phyloP scores from a whole-genome alignment of 2,329 filamentous ascomycete species.

The Dactylellina leptospora region DNA sequence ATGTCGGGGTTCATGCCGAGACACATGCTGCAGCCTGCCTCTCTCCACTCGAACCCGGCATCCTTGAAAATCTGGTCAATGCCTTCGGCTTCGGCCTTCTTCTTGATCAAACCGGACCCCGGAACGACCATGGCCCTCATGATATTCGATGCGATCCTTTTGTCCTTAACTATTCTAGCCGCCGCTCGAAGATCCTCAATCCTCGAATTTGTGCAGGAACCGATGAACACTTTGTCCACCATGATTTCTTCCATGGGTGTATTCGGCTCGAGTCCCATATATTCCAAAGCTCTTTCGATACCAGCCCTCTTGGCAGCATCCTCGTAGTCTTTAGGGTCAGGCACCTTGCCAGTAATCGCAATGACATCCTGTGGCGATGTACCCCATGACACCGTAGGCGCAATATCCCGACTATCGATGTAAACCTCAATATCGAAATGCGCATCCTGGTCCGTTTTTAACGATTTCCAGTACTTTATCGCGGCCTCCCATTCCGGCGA shows the following conservation, averaged over 20 bases:
- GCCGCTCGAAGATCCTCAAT: constrained; percentile 94
- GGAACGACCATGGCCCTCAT: constrained; percentile 97
- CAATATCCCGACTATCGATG: constrained; percentile 90
- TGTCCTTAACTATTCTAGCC: constrained; percentile 84
- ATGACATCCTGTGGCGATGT: constrained; percentile 95
- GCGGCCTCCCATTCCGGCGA: constrained; percentile 91
- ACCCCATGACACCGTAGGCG: constrained; percentile 94
- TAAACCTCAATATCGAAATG: constrained; percentile 89
- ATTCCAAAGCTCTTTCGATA: constrained; percentile 84
- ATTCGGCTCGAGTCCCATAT: constrained; percentile 90
- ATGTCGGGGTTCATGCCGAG: constrained; percentile 99
- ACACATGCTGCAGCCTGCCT: constrained; percentile 99
- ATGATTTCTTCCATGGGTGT: constrained; percentile 90
- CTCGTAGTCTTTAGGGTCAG: constrained; percentile 85
- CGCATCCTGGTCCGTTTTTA: constrained; percentile 86
- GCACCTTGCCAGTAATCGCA: constrained; percentile 90
- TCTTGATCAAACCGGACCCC: constrained; percentile 92
- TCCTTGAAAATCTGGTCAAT: constrained; percentile 91
- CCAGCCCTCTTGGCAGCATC: constrained; percentile 81
- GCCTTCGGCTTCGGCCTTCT: constrained; percentile 87
- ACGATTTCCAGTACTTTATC: constrained; percentile 82
- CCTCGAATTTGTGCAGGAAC: constrained; percentile 95
- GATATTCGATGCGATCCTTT: constrained; percentile 84
- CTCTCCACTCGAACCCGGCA: constrained; percentile 96
- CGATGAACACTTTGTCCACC: constrained; percentile 97